Percentiles rank a stretch among this genome's conserved stretches.
Conservation (phyloP, 2,329 filamentous ascomycete species). For the Zopfia rhizophila region DNA sequence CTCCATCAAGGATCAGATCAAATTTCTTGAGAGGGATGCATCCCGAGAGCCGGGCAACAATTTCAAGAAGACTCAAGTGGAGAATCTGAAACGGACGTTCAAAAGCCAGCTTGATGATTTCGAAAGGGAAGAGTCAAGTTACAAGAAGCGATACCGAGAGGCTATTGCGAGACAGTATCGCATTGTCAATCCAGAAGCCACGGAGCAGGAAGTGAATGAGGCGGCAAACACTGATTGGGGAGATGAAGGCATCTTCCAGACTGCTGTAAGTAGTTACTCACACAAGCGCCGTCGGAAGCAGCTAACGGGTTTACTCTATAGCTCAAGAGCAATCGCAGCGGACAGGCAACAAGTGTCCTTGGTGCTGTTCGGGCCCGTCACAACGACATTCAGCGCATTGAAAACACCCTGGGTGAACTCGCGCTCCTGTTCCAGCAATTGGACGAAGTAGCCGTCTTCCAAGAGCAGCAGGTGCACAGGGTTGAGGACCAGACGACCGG, state of each 20-base stretch:
- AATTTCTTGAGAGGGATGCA: constrained; percentile 76
- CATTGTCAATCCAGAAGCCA: constrained; percentile 84
- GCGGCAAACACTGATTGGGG: constrained; percentile 78
- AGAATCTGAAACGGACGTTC: constrained; percentile 76
- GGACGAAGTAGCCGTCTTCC: constrained; percentile 76
- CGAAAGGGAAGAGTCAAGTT: constrained; percentile 75
- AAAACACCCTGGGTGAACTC: constrained; percentile 77
- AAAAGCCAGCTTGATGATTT: constrained; percentile 76
- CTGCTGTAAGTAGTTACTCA: constrained; percentile 69
- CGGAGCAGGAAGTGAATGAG: constrained; percentile 75
- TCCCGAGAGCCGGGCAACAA: constrained; percentile 70
- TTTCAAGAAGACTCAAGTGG: constrained; percentile 76
- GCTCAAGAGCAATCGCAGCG: constrained; percentile 79
- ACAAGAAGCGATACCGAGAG: constrained; percentile 76
- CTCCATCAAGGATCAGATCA: constrained; percentile 82
- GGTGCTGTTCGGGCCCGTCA: constrained; percentile 84
- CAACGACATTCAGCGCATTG: constrained; percentile 84
- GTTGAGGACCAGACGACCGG: constrained; percentile 73
- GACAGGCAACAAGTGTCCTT: constrained; percentile 77
- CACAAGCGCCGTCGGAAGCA: not conserved
- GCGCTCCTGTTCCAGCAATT: constrained; percentile 78
- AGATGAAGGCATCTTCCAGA: constrained; percentile 83
- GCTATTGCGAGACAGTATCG: constrained; percentile 83
- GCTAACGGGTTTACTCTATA: constrained; percentile 48
- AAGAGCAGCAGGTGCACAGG: constrained; percentile 71